Evolutionary conservation across 352 stramenopile species (phyloP).

Genomic region (Pythium dissotocum): DNA sequence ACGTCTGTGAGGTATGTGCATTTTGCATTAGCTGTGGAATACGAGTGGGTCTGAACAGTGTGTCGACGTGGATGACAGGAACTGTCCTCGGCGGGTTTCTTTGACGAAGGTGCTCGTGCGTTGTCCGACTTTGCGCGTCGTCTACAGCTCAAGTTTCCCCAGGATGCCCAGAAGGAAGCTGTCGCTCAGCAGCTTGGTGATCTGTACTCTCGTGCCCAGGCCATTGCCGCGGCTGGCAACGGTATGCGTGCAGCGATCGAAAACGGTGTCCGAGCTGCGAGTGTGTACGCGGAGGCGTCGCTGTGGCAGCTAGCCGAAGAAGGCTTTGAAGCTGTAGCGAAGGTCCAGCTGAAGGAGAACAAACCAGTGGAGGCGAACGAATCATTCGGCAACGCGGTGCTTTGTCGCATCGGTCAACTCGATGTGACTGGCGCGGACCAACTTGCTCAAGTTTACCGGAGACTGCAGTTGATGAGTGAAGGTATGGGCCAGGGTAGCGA

Average conservation of each 20-base stretch:
- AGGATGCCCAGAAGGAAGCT: conserved; percentile 27
- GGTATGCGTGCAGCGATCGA: conserved; percentile 49
- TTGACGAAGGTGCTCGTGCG: conserved; percentile 63
- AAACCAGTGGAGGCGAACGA: conserved; percentile 49
- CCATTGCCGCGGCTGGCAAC: conserved; percentile 55
- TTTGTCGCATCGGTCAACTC: conserved; percentile 58
- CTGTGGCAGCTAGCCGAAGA: conserved; percentile 57
- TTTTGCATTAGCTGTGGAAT: background rate
- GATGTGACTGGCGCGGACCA: conserved; percentile 60
- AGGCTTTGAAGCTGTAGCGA: conserved; percentile 55
- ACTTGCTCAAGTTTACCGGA: conserved; percentile 36
- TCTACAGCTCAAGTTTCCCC: conserved; percentile 61
- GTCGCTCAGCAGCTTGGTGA: conserved; percentile 18
- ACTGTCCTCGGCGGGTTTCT: conserved; percentile 55
- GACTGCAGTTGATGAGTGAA: conserved; percentile 2
- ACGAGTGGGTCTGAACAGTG: background rate
- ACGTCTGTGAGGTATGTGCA: conserved; percentile 47
- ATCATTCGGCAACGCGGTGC: conserved; percentile 54
- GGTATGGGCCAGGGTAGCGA: conserved; percentile 32
- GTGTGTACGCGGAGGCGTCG: conserved; percentile 50
- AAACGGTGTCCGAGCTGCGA: conserved; percentile 48
- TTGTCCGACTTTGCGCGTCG: conserved; percentile 59
- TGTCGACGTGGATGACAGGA: conserved; percentile 28
- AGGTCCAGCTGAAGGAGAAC: conserved; percentile 41
- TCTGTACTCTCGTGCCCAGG: conserved; percentile 59